phyloP scores from a whole-genome alignment of 2,329 filamentous ascomycete species.

The Sporothrix pseudoabietina region DNA sequence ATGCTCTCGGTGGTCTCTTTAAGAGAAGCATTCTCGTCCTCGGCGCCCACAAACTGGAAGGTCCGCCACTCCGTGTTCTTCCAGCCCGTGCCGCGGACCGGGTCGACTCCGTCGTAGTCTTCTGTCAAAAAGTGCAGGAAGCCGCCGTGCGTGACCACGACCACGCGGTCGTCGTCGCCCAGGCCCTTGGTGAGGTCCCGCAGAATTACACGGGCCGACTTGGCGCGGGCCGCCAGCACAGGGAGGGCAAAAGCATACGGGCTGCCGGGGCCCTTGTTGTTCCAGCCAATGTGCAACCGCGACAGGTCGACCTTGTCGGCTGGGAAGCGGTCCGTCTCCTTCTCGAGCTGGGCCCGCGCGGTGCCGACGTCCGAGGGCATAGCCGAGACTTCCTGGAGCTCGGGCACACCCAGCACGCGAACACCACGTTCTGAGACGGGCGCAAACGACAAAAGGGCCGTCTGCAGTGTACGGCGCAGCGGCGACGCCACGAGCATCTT shows the following conservation, averaged over 20 bases:
- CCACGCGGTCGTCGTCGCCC: conserved; percentile 60
- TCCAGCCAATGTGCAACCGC: conserved; percentile 68
- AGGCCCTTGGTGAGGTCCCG: conserved; percentile 47
- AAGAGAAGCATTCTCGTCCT: conserved; percentile 52
- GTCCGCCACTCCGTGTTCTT: conserved; percentile 71
- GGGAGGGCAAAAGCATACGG: conserved; percentile 51
- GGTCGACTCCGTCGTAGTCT: conserved; percentile 68
- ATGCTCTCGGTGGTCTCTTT: conserved; percentile 55
- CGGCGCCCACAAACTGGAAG: conserved; percentile 61
- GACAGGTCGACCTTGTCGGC: conserved; percentile 62
- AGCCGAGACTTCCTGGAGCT: conserved; percentile 76
- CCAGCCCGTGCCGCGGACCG: conserved; percentile 64
- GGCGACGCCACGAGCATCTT: conserved; percentile 77
- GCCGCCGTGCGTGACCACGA: conserved; percentile 29
- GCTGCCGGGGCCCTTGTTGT: conserved; percentile 59
- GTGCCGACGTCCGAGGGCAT: conserved; percentile 77
- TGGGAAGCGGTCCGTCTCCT: conserved; percentile 55
- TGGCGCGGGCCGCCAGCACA: conserved; percentile 63
- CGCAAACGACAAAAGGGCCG: conserved; percentile 70
- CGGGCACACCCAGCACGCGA: conserved; percentile 68
- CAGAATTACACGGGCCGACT: conserved; percentile 62
- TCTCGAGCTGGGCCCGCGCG: conserved; percentile 53
- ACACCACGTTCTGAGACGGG: conserved; percentile 50
- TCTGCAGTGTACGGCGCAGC: conserved; percentile 78
- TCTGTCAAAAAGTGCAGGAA: conserved; percentile 77